Base-by-base conservation (phyloP, 495 filamentous ascomycete genomes). In the Penicillium egyptiacum region DNA sequence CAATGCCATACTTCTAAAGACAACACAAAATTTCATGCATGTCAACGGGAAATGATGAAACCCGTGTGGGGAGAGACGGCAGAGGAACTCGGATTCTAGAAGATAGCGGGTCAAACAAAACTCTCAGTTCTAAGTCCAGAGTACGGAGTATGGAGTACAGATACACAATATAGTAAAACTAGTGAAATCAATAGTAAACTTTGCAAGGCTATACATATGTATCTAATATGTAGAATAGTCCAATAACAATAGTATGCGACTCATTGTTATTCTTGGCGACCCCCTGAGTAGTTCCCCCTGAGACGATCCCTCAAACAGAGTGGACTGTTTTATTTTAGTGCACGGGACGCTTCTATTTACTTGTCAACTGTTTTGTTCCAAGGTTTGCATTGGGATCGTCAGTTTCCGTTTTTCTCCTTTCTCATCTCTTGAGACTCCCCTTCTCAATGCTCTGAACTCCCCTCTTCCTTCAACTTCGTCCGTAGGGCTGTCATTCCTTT, bases 401-500 rank as follows among this genome's bases (percentile, higher is more conserved):
- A 66, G 65, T 54, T 26, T 59, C 22, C 10, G 16, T 41, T 35
- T 60, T 65, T 62, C 61, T 66, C 37, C 50, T 60, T 46, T 61
- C 40, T 51, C 43, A 25, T 57, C 28, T 23, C 46, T 45, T n/a
- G n/a, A n/a, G n/a, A n/a, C 48, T 50, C 49, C 46, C 55, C 43
- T 31, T 17, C 40, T 10, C 41, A 43, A 46, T 48, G 45, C 45
- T 17, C 17, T 48, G 45, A 48, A 20, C 26, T 12, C 17, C 0
- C 23, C 17, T 11, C 3, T 47, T 30, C 3, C 26, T 48, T 48
- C 45, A 17, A 48, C 33, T 54, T 53, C 39, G 55, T 37, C 48
- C 51, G 50, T 55, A 60, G 70, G 72, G 70, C 70, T 74, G 72
- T 74, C 72, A 68, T 68, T 75, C 72, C 71, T 75, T 66, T 57